Evolutionary conservation across 495 filamentous ascomycete genomes (phyloP), one percentile per base, ranked within the genome.

Genomic region (Cercophora scortea): DNA sequence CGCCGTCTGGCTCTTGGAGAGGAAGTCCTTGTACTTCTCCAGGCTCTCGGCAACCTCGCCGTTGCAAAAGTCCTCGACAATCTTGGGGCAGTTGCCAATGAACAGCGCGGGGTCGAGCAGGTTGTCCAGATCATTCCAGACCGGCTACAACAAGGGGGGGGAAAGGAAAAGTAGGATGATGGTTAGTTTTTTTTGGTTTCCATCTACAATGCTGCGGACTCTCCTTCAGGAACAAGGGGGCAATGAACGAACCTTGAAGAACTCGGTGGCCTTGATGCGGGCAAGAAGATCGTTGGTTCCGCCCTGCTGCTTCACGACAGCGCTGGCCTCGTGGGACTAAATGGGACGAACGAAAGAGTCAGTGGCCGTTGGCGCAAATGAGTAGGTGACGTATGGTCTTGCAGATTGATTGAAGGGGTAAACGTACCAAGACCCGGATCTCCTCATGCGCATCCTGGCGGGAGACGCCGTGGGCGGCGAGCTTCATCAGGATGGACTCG

Each of bases 371-470:
- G 4, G 11, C 13, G 18, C 42, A 36, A 36, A 2, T 25, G 25
- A 5, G 11, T 8, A 44, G 10, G 0, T 42, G 10, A 32, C 11
- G 11, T 13, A 47, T 47, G 32, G 11, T 6, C 4, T 45, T 10
- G 6, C 3, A 16, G 32, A 39, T 4, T 25, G 25, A 5, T 25
- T 25, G 25, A 25, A 25, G 5, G 25, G 25, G 25, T 25, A 5
- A 25, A 40, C 58, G 33, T 61, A 61, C 59, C 52, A 96, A 77
- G 12, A 95, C 87, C 51, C 87, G 82, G 71, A 97, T 90, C 63
- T 89, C 75, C 72, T 97, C 93, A 66, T 98, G 94, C 4, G 93
- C 86, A 19, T 96, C 87, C 65, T 98, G 93, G 47, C 94, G 77
- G 40, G 82, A 88, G 12, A 76, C 78, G 32, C 90, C 90, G 57